phyloP scores from a whole-genome alignment of 1,284 basidiomycete species.

The Vanrija sp. region DNA sequence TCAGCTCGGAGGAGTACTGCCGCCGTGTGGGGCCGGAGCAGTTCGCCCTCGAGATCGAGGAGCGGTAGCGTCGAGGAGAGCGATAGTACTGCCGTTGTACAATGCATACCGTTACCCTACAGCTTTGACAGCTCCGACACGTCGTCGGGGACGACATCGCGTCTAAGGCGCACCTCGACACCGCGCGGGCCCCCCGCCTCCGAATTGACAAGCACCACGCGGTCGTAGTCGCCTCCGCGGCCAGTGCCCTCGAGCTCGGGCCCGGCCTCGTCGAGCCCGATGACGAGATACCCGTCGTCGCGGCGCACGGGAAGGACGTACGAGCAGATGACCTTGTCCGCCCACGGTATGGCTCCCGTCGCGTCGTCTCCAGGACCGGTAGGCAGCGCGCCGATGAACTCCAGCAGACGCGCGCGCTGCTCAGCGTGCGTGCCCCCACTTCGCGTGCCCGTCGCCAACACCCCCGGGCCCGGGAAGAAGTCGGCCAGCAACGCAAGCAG shows the following conservation, averaged over 20 bases:
- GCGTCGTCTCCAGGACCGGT: neutral
- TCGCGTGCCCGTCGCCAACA: neutral
- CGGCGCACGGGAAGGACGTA: neutral
- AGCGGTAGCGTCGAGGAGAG: too few species aligned
- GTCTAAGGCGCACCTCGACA: neutral
- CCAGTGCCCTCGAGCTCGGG: neutral
- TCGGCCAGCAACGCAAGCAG: conserved; percentile 10
- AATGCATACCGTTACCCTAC: too few species aligned
- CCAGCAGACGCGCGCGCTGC: neutral
- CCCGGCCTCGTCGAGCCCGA: neutral
- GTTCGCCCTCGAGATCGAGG: too few species aligned
- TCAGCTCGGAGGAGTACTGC: too few species aligned
- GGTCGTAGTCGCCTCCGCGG: neutral
- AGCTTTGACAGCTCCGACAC: too few species aligned
- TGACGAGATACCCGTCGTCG: neutral
- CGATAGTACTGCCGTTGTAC: too few species aligned
- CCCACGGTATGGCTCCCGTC: conserved; percentile 6
- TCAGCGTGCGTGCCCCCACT: neutral
- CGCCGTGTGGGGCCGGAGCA: too few species aligned
- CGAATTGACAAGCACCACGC: neutral
- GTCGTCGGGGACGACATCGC: too few species aligned
- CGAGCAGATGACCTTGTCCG: conserved; percentile 14
- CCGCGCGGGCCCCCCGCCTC: neutral
- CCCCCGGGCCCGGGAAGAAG: conserved; percentile 3
- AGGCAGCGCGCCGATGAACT: neutral